Percentiles rank a stretch among this genome's conserved stretches.
Evolutionary conservation across 2,329 filamentous ascomycete species (phyloP).

Genomic region (Colletotrichum phormii): DNA sequence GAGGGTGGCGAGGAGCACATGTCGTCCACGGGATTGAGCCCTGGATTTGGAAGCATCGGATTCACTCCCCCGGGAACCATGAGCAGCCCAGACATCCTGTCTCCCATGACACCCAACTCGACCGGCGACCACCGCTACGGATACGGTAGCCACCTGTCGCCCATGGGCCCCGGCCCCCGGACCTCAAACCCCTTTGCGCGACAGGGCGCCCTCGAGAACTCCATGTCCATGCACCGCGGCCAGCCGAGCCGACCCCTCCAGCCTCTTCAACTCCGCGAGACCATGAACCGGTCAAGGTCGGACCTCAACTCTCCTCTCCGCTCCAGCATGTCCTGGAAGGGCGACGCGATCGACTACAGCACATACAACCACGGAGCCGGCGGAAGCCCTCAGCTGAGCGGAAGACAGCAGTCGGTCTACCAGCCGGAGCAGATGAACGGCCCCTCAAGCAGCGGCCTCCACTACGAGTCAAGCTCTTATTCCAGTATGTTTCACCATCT

Average conservation of each 20-base stretch:
- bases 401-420: constrained; percentile 63
- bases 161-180: constrained; percentile 60
- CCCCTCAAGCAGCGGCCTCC: constrained; percentile 53
- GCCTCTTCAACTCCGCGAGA: constrained; percentile 69
- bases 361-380: constrained; percentile 60
- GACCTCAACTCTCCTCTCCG: constrained; percentile 70
- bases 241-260: constrained; percentile 65
- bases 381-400: constrained; percentile 58
- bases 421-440: constrained; percentile 59
- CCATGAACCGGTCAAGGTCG: constrained; percentile 66
- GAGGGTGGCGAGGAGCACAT: constrained; percentile 72
- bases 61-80: constrained; percentile 68
- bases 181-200: constrained; percentile 65
- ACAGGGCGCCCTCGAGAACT: constrained; percentile 57
- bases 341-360: constrained; percentile 68
- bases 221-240: constrained; percentile 54
- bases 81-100: constrained; percentile 65
- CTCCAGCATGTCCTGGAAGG: constrained; percentile 73
- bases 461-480: constrained; percentile 65
- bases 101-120: constrained; percentile 62
- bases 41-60: constrained; percentile 74
- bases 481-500: constrained; percentile 55
- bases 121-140: constrained; percentile 60
- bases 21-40: constrained; percentile 74
- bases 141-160: constrained; percentile 61